These are phyloP conservation scores for Pythium dissimile DNA, from an alignment of 352 stramenopile genomes.

Conservation along the genomic window DNA sequence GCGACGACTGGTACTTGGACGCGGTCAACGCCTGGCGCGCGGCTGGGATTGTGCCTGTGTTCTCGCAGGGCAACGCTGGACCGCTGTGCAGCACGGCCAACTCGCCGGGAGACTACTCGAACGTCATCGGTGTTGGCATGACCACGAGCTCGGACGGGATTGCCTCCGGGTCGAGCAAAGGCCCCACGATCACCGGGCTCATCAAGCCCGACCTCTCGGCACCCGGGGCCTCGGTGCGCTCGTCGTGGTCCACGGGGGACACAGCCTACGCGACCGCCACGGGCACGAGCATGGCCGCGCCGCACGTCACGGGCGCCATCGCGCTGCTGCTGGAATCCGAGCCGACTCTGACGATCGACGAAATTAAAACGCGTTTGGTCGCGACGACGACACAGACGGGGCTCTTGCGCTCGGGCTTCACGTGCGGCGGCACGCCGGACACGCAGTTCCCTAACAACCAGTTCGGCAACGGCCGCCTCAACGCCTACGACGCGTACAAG, in stretches of 20 bases:
- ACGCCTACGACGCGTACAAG: neutral
- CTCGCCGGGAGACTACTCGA: conserved; percentile 14
- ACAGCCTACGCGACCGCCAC: conserved; percentile 23
- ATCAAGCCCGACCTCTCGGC: conserved; percentile 30
- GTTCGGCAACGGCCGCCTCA: neutral
- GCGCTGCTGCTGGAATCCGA: conserved; percentile 17
- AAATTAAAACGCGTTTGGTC: conserved; percentile 3
- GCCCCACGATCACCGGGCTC: conserved; percentile 7
- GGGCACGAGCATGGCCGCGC: conserved; percentile 22
- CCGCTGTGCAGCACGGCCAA: conserved; percentile 8
- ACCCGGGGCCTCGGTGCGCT: conserved; percentile 18
- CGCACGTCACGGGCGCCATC: conserved; percentile 23
- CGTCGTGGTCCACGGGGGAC: conserved; percentile 20
- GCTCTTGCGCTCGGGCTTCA: neutral
- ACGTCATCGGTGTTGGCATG: neutral
- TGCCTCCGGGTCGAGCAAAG: conserved; percentile 26
- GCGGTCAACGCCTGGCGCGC: conserved; percentile 13
- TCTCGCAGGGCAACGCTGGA: conserved; percentile 17
- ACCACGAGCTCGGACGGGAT: conserved; percentile 17
- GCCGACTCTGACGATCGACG: conserved; percentile 8
- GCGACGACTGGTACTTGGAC: conserved; percentile 7
- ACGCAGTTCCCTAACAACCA: neutral
- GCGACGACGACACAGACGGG: conserved; percentile 2
- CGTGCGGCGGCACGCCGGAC: conserved; percentile 1
- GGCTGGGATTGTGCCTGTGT: conserved; percentile 22